phyloP scores from a whole-genome alignment of 2,329 filamentous ascomycete species.

The Ciborinia camelliae region DNA sequence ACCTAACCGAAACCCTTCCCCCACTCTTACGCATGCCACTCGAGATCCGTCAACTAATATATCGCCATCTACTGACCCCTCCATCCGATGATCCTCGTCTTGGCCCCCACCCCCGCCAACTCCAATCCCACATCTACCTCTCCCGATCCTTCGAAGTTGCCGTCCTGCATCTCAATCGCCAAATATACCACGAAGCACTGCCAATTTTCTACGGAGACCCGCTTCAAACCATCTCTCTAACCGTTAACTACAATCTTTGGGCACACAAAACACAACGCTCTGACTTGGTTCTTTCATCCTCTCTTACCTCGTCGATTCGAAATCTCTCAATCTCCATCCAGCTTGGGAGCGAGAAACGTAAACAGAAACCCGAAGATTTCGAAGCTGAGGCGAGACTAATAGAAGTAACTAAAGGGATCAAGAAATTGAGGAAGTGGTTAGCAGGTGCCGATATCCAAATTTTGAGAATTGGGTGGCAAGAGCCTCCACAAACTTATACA shows the following conservation, averaged over 20 bases:
- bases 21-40: conserved; percentile 29
- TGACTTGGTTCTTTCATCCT: conserved; percentile 27
- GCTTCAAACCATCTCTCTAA: conserved; percentile 27
- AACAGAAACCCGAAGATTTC: conserved; percentile 36
- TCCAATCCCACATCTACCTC: conserved; percentile 31
- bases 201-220: conserved; percentile 31
- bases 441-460: conserved; percentile 29
- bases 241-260: conserved; percentile 34
- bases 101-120: conserved; percentile 33
- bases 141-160: conserved; percentile 27
- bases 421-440: conserved; percentile 32
- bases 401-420: conserved; percentile 70
- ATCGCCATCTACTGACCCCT: conserved; percentile 24
- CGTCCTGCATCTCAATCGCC: conserved; percentile 29
- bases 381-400: conserved; percentile 57
- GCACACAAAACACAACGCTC: conserved; percentile 31
- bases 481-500: conserved; percentile 33
- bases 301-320: conserved; percentile 28
- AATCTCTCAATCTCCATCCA: conserved; percentile 31
- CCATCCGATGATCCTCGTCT: conserved; percentile 23
- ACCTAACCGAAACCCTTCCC: conserved; percentile 14
- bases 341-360: conserved; percentile 36
- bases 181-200: conserved; percentile 30
- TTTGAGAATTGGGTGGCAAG: conserved; percentile 32
- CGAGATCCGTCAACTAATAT: conserved; percentile 32